These are phyloP conservation scores for Xylariaceae sp. DNA, from an alignment of 2,329 filamentous ascomycete species.

Conservation along the genomic window DNA sequence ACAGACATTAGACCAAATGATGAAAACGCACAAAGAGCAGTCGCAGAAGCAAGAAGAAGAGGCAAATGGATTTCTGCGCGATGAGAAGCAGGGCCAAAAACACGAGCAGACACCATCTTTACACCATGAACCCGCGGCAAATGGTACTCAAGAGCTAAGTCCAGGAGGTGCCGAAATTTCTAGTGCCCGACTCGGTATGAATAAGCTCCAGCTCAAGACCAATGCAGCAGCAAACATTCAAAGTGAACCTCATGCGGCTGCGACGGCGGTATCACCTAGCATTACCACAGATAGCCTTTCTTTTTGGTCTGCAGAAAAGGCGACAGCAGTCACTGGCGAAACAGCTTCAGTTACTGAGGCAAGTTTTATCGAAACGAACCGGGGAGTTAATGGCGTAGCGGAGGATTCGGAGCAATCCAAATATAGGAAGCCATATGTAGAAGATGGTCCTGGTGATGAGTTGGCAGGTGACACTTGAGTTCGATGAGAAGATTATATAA, in stretches of 20 bases:
- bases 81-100: not conserved
- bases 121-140: not conserved
- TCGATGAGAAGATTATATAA: too few species aligned
- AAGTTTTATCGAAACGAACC: slow-evolving; percentile 31
- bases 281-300: slow-evolving; percentile 35
- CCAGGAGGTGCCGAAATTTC: not conserved
- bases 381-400: slow-evolving; percentile 7
- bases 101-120: slow-evolving; percentile 6
- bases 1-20: slow-evolving; percentile 40
- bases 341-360: slow-evolving; percentile 34
- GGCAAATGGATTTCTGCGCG: slow-evolving; percentile 6
- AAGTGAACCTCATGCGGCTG: not conserved
- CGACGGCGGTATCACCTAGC: slow-evolving; percentile 29
- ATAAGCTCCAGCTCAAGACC: slow-evolving; percentile 21
- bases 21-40: slow-evolving; percentile 39
- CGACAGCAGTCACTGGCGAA: slow-evolving; percentile 27
- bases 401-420: not conserved
- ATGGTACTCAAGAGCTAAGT: not conserved
- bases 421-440: slow-evolving; percentile 36
- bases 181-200: not conserved
- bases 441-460: slow-evolving; percentile 25
- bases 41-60: slow-evolving; percentile 20
- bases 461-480: too few species aligned
- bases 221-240: not conserved
- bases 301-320: slow-evolving; percentile 35